Percentiles rank a stretch among this genome's conserved stretches.
phyloP scores from a whole-genome alignment of 2,329 filamentous ascomycete species.

The Leptographium lundbergii region DNA sequence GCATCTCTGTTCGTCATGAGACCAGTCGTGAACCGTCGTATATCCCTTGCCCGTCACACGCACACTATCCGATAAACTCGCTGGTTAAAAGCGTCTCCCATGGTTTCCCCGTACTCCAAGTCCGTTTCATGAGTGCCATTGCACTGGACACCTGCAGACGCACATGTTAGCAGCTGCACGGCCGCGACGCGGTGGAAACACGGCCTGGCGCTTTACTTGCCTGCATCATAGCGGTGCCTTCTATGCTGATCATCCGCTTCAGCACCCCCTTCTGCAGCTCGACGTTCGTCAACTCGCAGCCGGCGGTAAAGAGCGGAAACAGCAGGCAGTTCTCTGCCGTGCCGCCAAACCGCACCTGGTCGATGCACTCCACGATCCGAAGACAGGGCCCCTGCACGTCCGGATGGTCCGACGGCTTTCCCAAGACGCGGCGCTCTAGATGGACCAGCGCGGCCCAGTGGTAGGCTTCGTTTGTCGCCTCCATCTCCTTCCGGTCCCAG shows the following conservation, averaged over 20 bases:
- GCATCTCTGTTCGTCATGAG: neutral
- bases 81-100: slow-evolving; percentile 57
- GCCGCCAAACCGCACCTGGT: slow-evolving; percentile 49
- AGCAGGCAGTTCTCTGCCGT: slow-evolving; percentile 63
- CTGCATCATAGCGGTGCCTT: slow-evolving; percentile 66
- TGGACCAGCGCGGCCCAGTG: slow-evolving; percentile 70
- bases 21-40: neutral
- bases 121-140: slow-evolving; percentile 51
- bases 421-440: slow-evolving; percentile 59
- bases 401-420: slow-evolving; percentile 40
- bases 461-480: slow-evolving; percentile 64
- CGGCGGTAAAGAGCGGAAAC: slow-evolving; percentile 75
- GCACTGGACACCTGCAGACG: slow-evolving; percentile 41
- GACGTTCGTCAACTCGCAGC: slow-evolving; percentile 53
- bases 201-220: slow-evolving; percentile 25
- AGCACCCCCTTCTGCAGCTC: slow-evolving; percentile 47
- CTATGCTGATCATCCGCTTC: slow-evolving; percentile 52
- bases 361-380: slow-evolving; percentile 50
- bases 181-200: too few species aligned
- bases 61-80: slow-evolving; percentile 52
- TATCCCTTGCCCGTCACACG: slow-evolving; percentile 12
- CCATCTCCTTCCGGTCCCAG: slow-evolving; percentile 51
- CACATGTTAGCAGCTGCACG: neutral
- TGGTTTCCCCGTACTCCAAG: slow-evolving; percentile 54
- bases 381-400: slow-evolving; percentile 51